phyloP scores from a whole-genome alignment of 768 basidiomycete species.

The Chalciporus pseudorubinellus region DNA sequence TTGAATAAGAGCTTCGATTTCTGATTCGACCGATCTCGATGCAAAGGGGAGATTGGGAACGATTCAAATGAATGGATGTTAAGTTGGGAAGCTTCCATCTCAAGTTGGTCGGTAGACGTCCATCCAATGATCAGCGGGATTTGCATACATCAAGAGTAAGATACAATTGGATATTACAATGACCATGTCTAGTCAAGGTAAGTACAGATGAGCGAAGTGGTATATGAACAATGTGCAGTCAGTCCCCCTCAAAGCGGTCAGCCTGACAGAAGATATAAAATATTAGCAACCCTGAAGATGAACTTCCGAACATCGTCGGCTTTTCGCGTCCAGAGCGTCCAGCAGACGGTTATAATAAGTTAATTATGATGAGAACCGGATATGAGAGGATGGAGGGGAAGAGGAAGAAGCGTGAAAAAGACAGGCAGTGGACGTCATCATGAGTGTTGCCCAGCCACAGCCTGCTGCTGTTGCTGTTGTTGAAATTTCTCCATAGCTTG shows the following conservation, averaged over 20 bases:
- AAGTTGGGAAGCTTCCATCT: no score
- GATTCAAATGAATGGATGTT: no score
- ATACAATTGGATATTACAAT: slow-evolving; percentile 26
- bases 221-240: slow-evolving; percentile 9
- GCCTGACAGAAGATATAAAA: neutral
- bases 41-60: no score
- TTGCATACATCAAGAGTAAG: slow-evolving; percentile 8
- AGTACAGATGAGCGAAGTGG: slow-evolving; percentile 9
- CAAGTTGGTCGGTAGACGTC: no score
- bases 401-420: neutral
- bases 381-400: neutral
- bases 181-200: slow-evolving; percentile 3
- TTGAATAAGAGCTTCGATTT: slow-evolving; percentile 80
- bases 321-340: slow-evolving; percentile 2
- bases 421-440: neutral
- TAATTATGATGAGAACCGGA: neutral
- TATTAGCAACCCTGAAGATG: neutral
- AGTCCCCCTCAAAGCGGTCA: slow-evolving; percentile 15
- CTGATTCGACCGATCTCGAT: neutral
- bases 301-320: neutral
- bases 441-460: slow-evolving; percentile 8
- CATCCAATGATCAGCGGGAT: neutral
- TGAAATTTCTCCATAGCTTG: slow-evolving; percentile 36
- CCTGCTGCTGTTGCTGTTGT: slow-evolving; percentile 23
- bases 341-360: neutral